Evolutionary conservation across 2,329 filamentous ascomycete genomes (phyloP), one percentile per base, ranked within the genome.

Genomic region (Sarocladiaceae sp.): DNA sequence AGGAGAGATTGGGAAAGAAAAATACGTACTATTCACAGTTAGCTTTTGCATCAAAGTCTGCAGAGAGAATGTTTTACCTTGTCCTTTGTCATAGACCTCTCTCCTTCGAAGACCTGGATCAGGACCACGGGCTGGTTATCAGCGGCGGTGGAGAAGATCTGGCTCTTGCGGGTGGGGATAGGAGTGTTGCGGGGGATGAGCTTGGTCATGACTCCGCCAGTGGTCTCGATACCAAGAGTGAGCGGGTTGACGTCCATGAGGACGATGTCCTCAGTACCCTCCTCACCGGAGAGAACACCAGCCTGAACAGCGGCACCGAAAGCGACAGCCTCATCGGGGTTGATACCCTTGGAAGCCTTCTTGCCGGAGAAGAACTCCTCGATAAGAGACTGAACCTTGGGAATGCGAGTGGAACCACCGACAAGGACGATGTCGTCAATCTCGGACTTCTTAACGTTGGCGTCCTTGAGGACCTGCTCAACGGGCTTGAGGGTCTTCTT

Each of bases 401-500:
- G 91, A 57, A 98, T 97, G 87, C 93, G 91, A 55, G 93, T 97
- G 50, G 93, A 97, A 70, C 93, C 93, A 82, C 93, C 93, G 52
- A 97, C 91, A 43, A 97, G 82, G 53, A 98, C 93, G 56, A 98
- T 96, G 66, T 97, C 93, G 60, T 96, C 83, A 58, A 98, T 80
- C 59, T 97, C 90, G 50, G 70, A 73, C 85, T 96, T 97, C 83
- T 91, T 91, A 60, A 96, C 78, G 78, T 96, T 95, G 66, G 90
- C 89, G 58, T 97, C 93, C 78, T 95, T 95, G 64, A 98, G 80
- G 55, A 97, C 93, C 79, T 96, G 90, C 76, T 97, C 89, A 55
- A 97, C 93, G 47, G 93, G 91, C 82, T 96, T 95, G 55, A 97
- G 81, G 47, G 93, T 97, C 81, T 93, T 95, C 84, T 95, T 95